Evolutionary conservation across 1,284 basidiomycete genomes (phyloP).

Genomic region (Somion occarium): DNA sequence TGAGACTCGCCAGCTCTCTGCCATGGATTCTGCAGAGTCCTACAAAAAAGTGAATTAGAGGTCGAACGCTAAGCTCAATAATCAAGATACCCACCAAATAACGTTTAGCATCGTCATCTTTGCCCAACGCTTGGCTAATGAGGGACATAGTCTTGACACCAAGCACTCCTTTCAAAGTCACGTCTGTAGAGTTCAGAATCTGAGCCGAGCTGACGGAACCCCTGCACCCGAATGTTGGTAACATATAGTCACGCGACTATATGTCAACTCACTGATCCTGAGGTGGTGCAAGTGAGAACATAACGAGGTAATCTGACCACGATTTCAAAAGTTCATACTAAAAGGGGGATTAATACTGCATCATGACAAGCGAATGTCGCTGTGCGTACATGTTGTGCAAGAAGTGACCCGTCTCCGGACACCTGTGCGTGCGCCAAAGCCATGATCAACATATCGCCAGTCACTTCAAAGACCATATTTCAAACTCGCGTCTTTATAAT

Average conservation of each 20-base stretch:
- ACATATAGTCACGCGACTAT: conserved; percentile 17
- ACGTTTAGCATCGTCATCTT: conserved; percentile 16
- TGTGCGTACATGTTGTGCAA: conserved; percentile 43
- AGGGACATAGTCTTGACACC: conserved; percentile 8
- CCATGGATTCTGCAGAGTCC: conserved; percentile 33
- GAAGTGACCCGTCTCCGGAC: conserved; percentile 48
- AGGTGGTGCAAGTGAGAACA: conserved; percentile 50
- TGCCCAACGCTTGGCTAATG: conserved; percentile 2
- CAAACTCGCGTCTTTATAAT: too few relatives aligned
- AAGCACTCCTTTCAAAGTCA: conserved; percentile 55
- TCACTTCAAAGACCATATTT: too few relatives aligned
- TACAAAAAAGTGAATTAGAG: conserved; percentile 19
- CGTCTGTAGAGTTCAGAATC: conserved; percentile 67
- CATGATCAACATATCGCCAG: conserved; percentile 75
- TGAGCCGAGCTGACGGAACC: conserved; percentile 43
- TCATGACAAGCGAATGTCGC: too few relatives aligned
- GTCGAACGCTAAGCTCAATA: too few relatives aligned
- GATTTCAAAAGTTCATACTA: conserved; percentile 53
- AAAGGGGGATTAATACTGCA: too few relatives aligned
- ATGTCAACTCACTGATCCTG: conserved; percentile 39
- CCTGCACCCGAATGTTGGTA: conserved; percentile 34
- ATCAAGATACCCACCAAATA: background rate
- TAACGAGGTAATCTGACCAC: conserved; percentile 65
- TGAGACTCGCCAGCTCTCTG: conserved; percentile 37
- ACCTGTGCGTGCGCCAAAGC: conserved; percentile 59